Base-by-base conservation (phyloP, 2,329 filamentous ascomycete genomes). In the Pestalotiopsis sp. region DNA sequence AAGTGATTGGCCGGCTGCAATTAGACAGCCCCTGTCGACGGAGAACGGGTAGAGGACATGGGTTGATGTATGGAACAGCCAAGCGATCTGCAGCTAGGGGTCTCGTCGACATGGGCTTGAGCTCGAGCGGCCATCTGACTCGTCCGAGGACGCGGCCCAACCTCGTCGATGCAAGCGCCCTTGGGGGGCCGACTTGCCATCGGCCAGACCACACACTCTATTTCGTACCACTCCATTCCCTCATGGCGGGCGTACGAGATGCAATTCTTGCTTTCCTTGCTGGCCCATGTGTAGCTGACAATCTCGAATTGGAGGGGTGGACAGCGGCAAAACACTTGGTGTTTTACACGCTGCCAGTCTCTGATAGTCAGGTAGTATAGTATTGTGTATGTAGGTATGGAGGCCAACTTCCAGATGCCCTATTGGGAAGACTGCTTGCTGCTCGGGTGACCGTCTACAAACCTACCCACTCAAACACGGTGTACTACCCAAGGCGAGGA, bases 71-170 rank as follows among this genome's bases (percentile, higher is more conserved):
- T 71, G 71, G 70, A 64, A 68, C 62, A 70, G 73, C 73, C 70
- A 75, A 75, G 72, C 68, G 75, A 77, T 78, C 76, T 75, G 75
- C 74, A 75, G 73, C 74, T 72, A 73, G 73, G 69, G 59, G 64
- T 35, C 17, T 67, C 70, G 70, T 68, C 20, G 67, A 70, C 75
- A 71, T 70, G 74, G 68, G 70, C 59, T 40, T 39, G 65, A 67
- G 62, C 52, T 56, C 38, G 30, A 22, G 11, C 67, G 60, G 52
- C 60, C 24, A 11, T 69, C 61, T 74, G 67, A 73, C 70, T 75
- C 70, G 74, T 38, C n/a, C 59, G 48, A 10, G 20, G 24, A 60
- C 59, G n/a, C 44, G 40, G 35, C 64, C 59, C 59, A 61, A 60
- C 66, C 55, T 57, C 66, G 11, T 38, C 30, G 30, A 60, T 73